phyloP scores from a whole-genome alignment of 2,329 filamentous ascomycete genomes.

The Dactylellina parvicollis region DNA sequence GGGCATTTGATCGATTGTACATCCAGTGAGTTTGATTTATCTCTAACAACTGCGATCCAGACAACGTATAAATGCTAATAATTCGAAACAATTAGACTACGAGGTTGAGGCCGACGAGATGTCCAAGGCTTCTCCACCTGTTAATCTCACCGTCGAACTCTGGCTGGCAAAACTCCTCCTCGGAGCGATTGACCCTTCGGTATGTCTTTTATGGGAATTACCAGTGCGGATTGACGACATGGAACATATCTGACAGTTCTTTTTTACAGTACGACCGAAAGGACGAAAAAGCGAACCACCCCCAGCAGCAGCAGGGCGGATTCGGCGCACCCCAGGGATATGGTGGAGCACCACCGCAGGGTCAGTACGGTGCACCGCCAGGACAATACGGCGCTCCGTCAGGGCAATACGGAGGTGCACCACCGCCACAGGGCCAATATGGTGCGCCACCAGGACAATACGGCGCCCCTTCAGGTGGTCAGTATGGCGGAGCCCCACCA shows the following conservation, averaged over 20 bases:
- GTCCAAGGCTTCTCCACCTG: conserved; percentile 70
- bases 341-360: conserved; percentile 40
- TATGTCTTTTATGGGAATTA: conserved; percentile 59
- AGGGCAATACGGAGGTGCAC: conserved; percentile 57
- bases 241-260: conserved; percentile 50
- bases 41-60: not conserved
- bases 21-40: conserved; percentile 67
- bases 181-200: conserved; percentile 72
- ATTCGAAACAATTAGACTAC: conserved; percentile 66
- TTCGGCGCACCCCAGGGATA: too few species aligned
- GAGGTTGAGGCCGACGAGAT: conserved; percentile 75
- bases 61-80: not conserved
- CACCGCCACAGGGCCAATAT: conserved; percentile 57
- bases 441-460: conserved; percentile 58
- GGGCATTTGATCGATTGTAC: conserved; percentile 74
- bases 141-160: conserved; percentile 72
- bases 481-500: conserved; percentile 58
- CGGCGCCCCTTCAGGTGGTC: conserved; percentile 59
- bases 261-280: conserved; percentile 60
- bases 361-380: conserved; percentile 59
- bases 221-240: conserved; percentile 41
- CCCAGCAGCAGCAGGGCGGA: conserved; percentile 25
- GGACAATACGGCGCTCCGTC: conserved; percentile 58
- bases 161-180: conserved; percentile 72
- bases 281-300: conserved; percentile 59